Percentiles rank a stretch among this genome's conserved stretches.
Conservation (phyloP, 371 early-diverging fungal species). For the Rhizomucor miehei region DNA sequence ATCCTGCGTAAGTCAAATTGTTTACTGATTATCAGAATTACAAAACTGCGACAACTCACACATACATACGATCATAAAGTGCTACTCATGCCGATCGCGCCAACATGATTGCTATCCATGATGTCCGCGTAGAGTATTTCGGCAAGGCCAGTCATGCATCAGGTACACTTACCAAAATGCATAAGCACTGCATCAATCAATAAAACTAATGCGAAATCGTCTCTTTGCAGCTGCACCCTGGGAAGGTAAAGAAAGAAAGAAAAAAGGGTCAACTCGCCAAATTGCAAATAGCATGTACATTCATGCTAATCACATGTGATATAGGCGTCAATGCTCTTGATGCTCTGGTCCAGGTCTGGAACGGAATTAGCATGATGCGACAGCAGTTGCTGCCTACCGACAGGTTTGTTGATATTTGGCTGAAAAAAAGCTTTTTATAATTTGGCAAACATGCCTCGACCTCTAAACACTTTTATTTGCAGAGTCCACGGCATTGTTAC, state of each 20-base stretch:
- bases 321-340: conserved; percentile 66
- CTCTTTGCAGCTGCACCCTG: conserved; percentile 48
- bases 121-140: conserved; percentile 49
- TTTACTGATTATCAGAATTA: not conserved
- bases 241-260: conserved; percentile 45
- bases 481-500: conserved; percentile 72
- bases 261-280: not conserved
- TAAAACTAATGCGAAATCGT: not conserved
- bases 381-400: conserved; percentile 62
- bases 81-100: conserved; percentile 16
- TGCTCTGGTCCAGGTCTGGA: conserved; percentile 53
- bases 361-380: conserved; percentile 60
- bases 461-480: too few species aligned
- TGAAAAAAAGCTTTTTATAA: not conserved
- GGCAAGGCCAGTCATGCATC: conserved; percentile 61
- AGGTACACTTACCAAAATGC: not conserved
- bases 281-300: not conserved
- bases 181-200: not conserved
- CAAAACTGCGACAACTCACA: not conserved
- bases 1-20: conserved; percentile 47
- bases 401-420: conserved; percentile 8
- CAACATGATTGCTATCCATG: conserved; percentile 35
- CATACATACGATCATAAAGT: conserved; percentile 4
- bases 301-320: too few species aligned
- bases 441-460: not conserved